phyloP scores from a whole-genome alignment of 2,329 filamentous ascomycete genomes.

The Immersiporthe knoxdaviesiana region DNA sequence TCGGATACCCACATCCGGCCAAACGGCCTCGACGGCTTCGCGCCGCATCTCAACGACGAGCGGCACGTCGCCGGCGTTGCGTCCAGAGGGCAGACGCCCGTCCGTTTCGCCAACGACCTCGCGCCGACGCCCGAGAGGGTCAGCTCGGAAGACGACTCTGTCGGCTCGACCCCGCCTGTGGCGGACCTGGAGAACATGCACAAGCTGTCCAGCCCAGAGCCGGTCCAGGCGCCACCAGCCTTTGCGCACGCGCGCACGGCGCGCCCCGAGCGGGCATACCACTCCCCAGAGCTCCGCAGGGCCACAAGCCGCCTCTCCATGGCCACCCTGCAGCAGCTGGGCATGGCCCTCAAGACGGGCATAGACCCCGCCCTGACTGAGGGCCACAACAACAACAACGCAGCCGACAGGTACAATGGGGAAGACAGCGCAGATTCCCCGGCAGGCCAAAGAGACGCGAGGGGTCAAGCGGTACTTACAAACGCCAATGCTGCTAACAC shows the following conservation, averaged over 20 bases:
- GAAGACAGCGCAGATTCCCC: slow-evolving; percentile 40
- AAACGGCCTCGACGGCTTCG: slow-evolving; percentile 32
- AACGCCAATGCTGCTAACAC: slow-evolving; percentile 50
- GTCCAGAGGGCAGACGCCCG: slow-evolving; percentile 42
- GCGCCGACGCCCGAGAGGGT: slow-evolving; percentile 54
- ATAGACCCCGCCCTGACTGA: slow-evolving; percentile 28
- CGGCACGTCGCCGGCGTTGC: slow-evolving; percentile 14
- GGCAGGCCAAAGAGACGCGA: slow-evolving; percentile 40
- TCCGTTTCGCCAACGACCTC: slow-evolving; percentile 48
- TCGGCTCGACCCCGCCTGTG: slow-evolving; percentile 46
- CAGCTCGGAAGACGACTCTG: slow-evolving; percentile 60
- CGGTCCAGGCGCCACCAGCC: slow-evolving; percentile 76
- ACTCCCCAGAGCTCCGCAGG: slow-evolving; percentile 76
- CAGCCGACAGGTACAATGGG: slow-evolving; percentile 33
- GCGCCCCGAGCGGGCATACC: slow-evolving; percentile 72
- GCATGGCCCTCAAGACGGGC: slow-evolving; percentile 54
- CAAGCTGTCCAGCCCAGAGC: slow-evolving; percentile 68
- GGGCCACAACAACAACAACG: slow-evolving; percentile 15
- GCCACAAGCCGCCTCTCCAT: slow-evolving; percentile 84
- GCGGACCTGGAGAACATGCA: slow-evolving; percentile 58
- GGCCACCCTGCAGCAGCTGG: slow-evolving; percentile 79
- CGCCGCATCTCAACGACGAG: slow-evolving; percentile 28
- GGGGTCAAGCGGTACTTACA: slow-evolving; percentile 55
- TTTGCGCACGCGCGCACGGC: slow-evolving; percentile 67
- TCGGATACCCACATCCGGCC: slow-evolving; percentile 48